phyloP scores from a whole-genome alignment of 768 basidiomycete genomes.

The Lentinula sp. region DNA sequence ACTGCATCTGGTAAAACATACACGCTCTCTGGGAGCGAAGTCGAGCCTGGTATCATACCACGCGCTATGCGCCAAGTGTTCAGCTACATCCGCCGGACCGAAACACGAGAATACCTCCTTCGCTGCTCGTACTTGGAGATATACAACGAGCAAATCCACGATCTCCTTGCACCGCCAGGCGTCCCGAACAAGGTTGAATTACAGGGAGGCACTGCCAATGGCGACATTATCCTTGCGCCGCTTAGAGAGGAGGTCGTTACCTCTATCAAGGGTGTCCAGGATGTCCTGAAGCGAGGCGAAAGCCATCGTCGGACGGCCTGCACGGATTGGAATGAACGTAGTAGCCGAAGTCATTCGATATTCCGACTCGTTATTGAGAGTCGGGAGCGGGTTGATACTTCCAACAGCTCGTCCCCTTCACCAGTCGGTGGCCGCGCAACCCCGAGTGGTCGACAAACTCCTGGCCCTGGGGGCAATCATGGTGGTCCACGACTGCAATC shows the following conservation, averaged over 20 bases:
- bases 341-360: constrained; percentile 90
- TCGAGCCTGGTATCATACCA: constrained; percentile 92
- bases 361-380: constrained; percentile 92
- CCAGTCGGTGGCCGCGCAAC: constrained; percentile 22
- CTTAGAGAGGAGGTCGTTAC: constrained; percentile 93
- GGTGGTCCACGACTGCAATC: constrained; percentile 65
- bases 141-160: constrained; percentile 89
- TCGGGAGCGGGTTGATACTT: constrained; percentile 54
- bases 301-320: constrained; percentile 84
- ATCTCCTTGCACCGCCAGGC: constrained; percentile 73
- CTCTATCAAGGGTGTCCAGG: constrained; percentile 77
- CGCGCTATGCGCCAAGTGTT: constrained; percentile 92
- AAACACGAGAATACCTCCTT: constrained; percentile 85
- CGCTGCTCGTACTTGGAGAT: constrained; percentile 96
- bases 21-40: constrained; percentile 65
- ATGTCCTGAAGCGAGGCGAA: constrained; percentile 82
- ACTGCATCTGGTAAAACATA: constrained; percentile 65
- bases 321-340: constrained; percentile 99
- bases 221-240: constrained; percentile 62
- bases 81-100: constrained; percentile 68
- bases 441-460: constrained; percentile 36
- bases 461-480: constrained; percentile 28
- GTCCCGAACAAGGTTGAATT: constrained; percentile 61
- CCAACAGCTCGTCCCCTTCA: constrained; percentile 24
- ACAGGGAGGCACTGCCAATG: constrained; percentile 53